These are phyloP conservation scores for Solanum pennellii DNA, from an alignment of 257 asterid genomes.

Conservation along the genomic window DNA sequence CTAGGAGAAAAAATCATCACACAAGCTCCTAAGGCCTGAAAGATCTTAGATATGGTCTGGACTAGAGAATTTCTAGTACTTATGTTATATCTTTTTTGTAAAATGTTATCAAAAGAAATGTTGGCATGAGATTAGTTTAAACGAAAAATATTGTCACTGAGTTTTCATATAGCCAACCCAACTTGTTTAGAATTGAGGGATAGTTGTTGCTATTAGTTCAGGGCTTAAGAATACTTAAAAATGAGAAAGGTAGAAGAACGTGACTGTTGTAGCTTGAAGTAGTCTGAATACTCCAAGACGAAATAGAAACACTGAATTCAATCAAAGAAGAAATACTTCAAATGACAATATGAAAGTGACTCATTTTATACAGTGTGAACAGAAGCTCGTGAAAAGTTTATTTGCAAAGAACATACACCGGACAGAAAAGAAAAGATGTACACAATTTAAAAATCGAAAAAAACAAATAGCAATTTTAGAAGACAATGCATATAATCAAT, in stretches of 20 bases:
- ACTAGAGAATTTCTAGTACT: neutral
- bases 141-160: neutral
- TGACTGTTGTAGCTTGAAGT: neutral
- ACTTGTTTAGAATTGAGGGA: neutral
- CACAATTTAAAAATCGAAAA: neutral
- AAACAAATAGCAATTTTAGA: neutral
- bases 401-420: neutral
- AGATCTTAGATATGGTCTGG: neutral
- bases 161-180: neutral
- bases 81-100: neutral
- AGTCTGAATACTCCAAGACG: neutral
- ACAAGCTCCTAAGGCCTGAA: neutral
- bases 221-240: neutral
- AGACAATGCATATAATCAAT: neutral
- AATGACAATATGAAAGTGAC: neutral
- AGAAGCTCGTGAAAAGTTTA: neutral
- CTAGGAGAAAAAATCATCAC: neutral
- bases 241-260: neutral
- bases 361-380: neutral
- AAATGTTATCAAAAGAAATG: neutral
- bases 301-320: neutral
- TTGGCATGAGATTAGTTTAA: neutral
- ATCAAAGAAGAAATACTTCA: neutral
- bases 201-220: neutral
- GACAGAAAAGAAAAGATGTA: neutral